phyloP scores from a whole-genome alignment of 78 protist genomes.

The Pelomyxa schiedti region DNA sequence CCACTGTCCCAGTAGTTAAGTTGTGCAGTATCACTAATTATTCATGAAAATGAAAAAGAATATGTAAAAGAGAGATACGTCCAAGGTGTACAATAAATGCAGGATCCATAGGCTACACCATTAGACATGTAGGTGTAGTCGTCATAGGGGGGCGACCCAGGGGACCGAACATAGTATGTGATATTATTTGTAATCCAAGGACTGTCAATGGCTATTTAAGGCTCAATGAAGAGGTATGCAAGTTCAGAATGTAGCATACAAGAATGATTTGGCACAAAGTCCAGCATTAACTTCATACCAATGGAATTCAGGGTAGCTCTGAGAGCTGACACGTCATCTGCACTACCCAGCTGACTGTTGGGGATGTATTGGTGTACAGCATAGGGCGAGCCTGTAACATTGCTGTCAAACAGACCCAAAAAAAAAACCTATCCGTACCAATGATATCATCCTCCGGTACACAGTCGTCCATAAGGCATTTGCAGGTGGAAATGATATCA shows the following conservation, averaged over 20 bases:
- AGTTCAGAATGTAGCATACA: too few species aligned
- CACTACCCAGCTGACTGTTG: conserved; percentile 52
- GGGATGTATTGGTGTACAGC: conserved; percentile 54
- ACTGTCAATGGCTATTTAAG: conserved; percentile 55
- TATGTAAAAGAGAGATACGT: too few species aligned
- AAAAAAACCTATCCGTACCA: too few species aligned
- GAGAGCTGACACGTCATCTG: conserved; percentile 23
- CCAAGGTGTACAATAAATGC: conserved; percentile 30
- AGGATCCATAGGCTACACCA: conserved; percentile 74
- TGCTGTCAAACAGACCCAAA: too few species aligned
- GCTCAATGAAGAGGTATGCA: not conserved
- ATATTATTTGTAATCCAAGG: conserved; percentile 7
- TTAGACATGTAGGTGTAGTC: conserved; percentile 22
- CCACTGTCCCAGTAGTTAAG: conserved; percentile 66
- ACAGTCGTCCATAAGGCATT: too few species aligned
- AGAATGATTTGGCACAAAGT: conserved; percentile 80
- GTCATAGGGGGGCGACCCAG: conserved; percentile 47
- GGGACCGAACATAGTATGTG: conserved; percentile 49
- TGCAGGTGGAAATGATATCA: too few species aligned
- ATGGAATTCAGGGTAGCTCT: conserved; percentile 28
- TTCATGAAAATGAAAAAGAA: too few species aligned
- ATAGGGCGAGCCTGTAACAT: conserved; percentile 69
- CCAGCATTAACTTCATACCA: conserved; percentile 61
- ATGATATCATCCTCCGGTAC: too few species aligned
- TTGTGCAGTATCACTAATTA: conserved; percentile 63